phyloP scores from a whole-genome alignment of 352 stramenopile species.

The Phytopythium chamaehyphon region DNA sequence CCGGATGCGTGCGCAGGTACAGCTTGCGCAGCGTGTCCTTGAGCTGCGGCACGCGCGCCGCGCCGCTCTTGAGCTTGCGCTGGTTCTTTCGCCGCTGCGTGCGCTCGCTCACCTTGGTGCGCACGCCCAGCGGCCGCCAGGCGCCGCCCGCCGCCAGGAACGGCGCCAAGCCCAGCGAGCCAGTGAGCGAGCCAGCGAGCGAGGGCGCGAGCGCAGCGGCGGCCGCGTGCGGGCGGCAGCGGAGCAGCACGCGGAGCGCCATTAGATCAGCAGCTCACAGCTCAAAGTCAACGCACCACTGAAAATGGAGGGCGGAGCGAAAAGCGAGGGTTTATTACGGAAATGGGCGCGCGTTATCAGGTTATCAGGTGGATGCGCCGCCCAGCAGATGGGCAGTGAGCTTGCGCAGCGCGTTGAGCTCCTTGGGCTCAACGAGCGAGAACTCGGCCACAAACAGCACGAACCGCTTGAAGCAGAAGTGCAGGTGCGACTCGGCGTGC shows the following conservation, averaged over 20 bases:
- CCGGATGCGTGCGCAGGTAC: slow-evolving; percentile 76
- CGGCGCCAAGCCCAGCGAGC: slow-evolving; percentile 4
- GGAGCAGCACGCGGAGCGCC: neutral
- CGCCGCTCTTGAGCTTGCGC: slow-evolving; percentile 73
- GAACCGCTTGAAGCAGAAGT: slow-evolving; percentile 97
- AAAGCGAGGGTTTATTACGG: neutral
- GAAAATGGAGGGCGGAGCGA: neutral
- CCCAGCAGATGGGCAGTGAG: slow-evolving; percentile 42
- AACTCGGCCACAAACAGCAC: slow-evolving; percentile 95
- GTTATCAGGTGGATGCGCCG: neutral
- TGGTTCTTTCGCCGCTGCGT: slow-evolving; percentile 68
- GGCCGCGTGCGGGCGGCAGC: slow-evolving; percentile 1
- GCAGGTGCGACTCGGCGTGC: slow-evolving; percentile 92
- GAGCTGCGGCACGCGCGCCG: slow-evolving; percentile 50
- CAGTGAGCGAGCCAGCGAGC: neutral
- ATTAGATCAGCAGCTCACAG: too few species aligned
- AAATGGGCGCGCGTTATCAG: neutral
- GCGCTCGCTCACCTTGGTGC: slow-evolving; percentile 70
- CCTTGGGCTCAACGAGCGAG: slow-evolving; percentile 90
- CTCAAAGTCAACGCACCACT: neutral
- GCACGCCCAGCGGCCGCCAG: slow-evolving; percentile 22
- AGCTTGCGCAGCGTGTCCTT: slow-evolving; percentile 79
- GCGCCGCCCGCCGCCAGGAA: slow-evolving; percentile 13
- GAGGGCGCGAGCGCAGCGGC: neutral
- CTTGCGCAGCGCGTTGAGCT: slow-evolving; percentile 93